phyloP scores from a whole-genome alignment of 2,329 filamentous ascomycete species.

The Beauveria pseudobassiana region DNA sequence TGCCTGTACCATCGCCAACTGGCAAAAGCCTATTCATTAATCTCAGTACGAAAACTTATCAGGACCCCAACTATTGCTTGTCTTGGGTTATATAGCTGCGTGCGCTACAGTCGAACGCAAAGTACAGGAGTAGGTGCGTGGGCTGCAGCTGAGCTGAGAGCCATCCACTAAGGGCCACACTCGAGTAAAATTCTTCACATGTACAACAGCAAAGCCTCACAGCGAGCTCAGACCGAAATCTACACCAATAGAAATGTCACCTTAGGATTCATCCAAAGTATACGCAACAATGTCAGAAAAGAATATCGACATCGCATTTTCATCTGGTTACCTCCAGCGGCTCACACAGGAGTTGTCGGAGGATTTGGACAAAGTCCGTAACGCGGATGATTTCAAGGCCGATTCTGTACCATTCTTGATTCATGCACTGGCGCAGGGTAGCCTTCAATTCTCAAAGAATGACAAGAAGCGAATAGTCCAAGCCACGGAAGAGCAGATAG shows the following conservation, averaged over 20 bases:
- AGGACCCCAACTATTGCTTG: too few relatives aligned
- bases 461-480: conserved; percentile 27
- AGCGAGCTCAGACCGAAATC: background rate
- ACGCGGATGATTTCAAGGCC: conserved; percentile 61
- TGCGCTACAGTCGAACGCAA: too few relatives aligned
- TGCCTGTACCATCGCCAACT: too few relatives aligned
- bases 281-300: conserved; percentile 12
- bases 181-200: background rate
- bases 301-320: conserved; percentile 38
- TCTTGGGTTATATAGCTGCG: too few relatives aligned
- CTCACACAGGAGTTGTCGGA: conserved; percentile 64
- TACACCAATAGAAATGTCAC: background rate
- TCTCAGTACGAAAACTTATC: too few relatives aligned
- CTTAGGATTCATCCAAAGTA: background rate
- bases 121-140: too few relatives aligned
- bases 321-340: conserved; percentile 61
- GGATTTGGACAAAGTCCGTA: conserved; percentile 63
- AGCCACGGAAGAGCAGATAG: background rate
- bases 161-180: background rate
- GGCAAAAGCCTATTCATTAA: too few relatives aligned
- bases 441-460: conserved; percentile 45
- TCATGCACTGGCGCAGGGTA: conserved; percentile 61
- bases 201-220: background rate
- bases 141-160: too few relatives aligned
- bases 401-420: conserved; percentile 59